Conservation (phyloP, 345 rosid genomes). For the Citrus unshiu region DNA sequence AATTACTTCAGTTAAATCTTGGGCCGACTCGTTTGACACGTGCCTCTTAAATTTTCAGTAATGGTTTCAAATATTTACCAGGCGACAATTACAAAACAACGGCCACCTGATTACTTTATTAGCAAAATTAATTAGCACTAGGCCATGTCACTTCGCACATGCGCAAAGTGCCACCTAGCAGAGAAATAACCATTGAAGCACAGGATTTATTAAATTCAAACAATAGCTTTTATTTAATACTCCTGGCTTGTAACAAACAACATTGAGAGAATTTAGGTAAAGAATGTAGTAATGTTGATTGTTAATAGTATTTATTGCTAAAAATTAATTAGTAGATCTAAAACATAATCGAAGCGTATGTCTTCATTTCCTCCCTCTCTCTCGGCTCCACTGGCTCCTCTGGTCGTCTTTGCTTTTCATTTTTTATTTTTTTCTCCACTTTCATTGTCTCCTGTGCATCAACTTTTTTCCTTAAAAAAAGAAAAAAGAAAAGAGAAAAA, state of each 20-base stretch:
- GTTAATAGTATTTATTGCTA: background rate
- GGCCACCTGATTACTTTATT: background rate
- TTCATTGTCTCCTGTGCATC: slow-evolving; percentile 9
- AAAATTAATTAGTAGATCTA: background rate
- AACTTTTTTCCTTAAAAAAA: slow-evolving; percentile 2
- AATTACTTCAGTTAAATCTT: too few relatives aligned
- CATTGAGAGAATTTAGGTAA: slow-evolving; percentile 15
- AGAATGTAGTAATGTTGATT: slow-evolving; percentile 17
- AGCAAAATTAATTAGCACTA: too few relatives aligned
- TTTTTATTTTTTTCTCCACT: background rate
- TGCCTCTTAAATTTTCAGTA: background rate
- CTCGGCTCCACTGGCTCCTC: slow-evolving; percentile 5
- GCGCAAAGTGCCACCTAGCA: background rate
- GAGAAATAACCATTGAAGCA: background rate
- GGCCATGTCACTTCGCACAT: too few relatives aligned
- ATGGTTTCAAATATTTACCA: too few relatives aligned
- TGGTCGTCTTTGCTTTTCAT: background rate
- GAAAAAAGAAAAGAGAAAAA: background rate
- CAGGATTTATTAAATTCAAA: background rate
- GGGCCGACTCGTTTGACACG: too few relatives aligned
- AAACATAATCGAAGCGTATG: background rate
- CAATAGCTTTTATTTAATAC: background rate
- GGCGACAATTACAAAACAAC: background rate
- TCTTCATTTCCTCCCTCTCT: background rate
- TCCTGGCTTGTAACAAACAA: background rate